A percentile compares a stretch with the other conserved stretches of the same genome.
Evolutionary conservation across 169 alveolate species (phyloP).

Genomic region (Sarcocystis neurona): DNA sequence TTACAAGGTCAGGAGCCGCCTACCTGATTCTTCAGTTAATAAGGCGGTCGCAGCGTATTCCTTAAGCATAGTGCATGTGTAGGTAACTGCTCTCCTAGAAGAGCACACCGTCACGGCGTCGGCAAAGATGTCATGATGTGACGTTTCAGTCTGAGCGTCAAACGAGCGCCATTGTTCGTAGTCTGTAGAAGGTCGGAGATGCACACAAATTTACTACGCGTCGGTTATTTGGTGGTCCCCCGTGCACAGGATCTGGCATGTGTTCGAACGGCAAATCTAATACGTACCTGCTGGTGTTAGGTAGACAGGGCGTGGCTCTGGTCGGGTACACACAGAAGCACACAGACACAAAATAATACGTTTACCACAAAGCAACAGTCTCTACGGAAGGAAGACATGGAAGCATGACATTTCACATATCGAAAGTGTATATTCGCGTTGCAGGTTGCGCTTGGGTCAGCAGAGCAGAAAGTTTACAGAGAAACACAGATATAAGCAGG

Average conservation of each 20-base stretch:
- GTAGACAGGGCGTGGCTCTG: background rate
- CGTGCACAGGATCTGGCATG: too few relatives aligned
- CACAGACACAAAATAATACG: too few relatives aligned
- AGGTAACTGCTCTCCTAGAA: background rate
- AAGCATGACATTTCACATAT: too few relatives aligned
- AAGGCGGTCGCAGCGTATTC: slow-evolving; percentile 21
- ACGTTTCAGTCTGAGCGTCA: background rate
- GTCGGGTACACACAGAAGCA: background rate
- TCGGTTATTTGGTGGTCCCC: background rate
- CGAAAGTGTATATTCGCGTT: too few relatives aligned
- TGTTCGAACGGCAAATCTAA: background rate
- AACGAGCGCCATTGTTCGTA: background rate
- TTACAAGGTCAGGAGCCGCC: too few relatives aligned
- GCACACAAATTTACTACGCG: background rate
- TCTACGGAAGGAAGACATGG: too few relatives aligned
- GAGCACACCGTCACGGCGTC: background rate
- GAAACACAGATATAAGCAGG: too few relatives aligned
- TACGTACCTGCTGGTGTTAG: slow-evolving; percentile 17
- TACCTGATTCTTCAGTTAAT: slow-evolving; percentile 16
- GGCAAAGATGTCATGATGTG: background rate
- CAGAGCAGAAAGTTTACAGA: too few relatives aligned
- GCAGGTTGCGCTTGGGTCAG: too few relatives aligned
- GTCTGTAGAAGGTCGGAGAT: background rate
- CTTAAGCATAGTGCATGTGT: background rate
- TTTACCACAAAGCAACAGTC: too few relatives aligned